A percentile compares a stretch with the other conserved stretches of the same genome.
Evolutionary conservation across 2,329 filamentous ascomycete genomes (phyloP).

Genomic region (Leptographium procerum): DNA sequence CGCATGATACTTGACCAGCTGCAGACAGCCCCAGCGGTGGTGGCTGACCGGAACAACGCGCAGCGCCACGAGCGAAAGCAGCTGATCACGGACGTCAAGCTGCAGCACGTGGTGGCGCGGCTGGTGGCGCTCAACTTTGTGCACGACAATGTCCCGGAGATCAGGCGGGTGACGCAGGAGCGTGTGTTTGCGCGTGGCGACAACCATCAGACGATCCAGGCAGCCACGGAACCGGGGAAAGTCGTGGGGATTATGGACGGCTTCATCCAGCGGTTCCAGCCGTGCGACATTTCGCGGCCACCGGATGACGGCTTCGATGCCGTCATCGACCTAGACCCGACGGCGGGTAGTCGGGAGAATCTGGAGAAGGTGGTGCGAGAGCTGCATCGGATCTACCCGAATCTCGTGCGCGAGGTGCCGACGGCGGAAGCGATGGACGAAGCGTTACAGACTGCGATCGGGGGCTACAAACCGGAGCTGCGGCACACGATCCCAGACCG

Average conservation of each 20-base stretch:
- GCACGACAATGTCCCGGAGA: slow-evolving; percentile 64
- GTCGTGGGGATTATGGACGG: slow-evolving; percentile 90
- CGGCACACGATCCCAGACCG: slow-evolving; percentile 62
- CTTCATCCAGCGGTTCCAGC: slow-evolving; percentile 78
- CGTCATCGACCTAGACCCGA: slow-evolving; percentile 74
- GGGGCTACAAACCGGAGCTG: slow-evolving; percentile 65
- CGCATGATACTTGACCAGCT: slow-evolving; percentile 56
- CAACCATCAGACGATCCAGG: slow-evolving; percentile 96
- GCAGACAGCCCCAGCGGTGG: slow-evolving; percentile 56
- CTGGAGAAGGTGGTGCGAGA: slow-evolving; percentile 66
- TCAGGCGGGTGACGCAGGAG: slow-evolving; percentile 62
- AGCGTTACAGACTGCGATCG: slow-evolving; percentile 64
- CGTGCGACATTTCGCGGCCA: slow-evolving; percentile 49
- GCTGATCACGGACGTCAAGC: slow-evolving; percentile 66
- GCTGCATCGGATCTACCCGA: slow-evolving; percentile 68
- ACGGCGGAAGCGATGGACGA: slow-evolving; percentile 62
- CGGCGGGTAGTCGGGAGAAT: slow-evolving; percentile 68
- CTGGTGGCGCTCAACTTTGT: slow-evolving; percentile 84
- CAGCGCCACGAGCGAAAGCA: slow-evolving; percentile 79
- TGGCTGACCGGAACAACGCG: slow-evolving; percentile 92
- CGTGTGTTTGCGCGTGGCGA: slow-evolving; percentile 79
- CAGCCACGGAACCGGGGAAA: slow-evolving; percentile 60
- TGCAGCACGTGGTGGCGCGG: slow-evolving; percentile 49
- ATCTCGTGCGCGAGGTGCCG: slow-evolving; percentile 61
- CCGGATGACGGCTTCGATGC: slow-evolving; percentile 77